These are phyloP conservation scores for Fomitopsis schrenkii DNA, from an alignment of 1,284 basidiomycete species.

Conservation along the genomic window DNA sequence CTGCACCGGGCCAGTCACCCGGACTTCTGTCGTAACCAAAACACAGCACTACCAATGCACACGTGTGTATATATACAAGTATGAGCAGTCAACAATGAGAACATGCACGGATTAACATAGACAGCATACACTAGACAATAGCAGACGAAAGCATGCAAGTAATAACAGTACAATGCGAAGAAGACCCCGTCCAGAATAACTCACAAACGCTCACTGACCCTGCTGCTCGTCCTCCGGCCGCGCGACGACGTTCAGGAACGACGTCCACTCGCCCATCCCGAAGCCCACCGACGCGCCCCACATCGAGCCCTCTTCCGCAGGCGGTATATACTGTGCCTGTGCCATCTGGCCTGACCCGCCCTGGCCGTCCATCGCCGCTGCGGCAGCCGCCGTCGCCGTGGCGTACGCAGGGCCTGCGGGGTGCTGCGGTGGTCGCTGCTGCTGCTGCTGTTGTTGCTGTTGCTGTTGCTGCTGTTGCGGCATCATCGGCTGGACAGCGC, in stretches of 20 bases:
- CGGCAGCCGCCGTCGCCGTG: neutral
- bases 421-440: slow-evolving; percentile 8
- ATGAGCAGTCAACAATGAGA: too few species aligned
- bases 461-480: neutral
- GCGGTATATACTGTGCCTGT: slow-evolving; percentile 21
- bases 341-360: slow-evolving; percentile 7
- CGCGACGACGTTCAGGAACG: slow-evolving; percentile 44
- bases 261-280: slow-evolving; percentile 37
- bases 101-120: too few species aligned
- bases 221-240: slow-evolving; percentile 22
- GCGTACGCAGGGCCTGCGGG: neutral
- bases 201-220: neutral
- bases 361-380: neutral
- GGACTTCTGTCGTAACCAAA: too few species aligned
- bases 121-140: too few species aligned
- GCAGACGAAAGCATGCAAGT: too few species aligned
- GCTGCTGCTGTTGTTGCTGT: neutral
- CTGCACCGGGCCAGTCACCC: too few species aligned
- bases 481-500: neutral
- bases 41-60: too few species aligned
- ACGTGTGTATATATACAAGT: too few species aligned
- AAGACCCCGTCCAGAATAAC: too few species aligned
- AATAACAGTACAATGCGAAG: too few species aligned
- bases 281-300: slow-evolving; percentile 39
- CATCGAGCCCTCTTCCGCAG: slow-evolving; percentile 32